A percentile compares a stretch with the other conserved stretches of the same genome.
These are phyloP conservation scores for Mortierella sp. DNA, from an alignment of 371 early-diverging fungal genomes.

Conservation along the genomic window DNA sequence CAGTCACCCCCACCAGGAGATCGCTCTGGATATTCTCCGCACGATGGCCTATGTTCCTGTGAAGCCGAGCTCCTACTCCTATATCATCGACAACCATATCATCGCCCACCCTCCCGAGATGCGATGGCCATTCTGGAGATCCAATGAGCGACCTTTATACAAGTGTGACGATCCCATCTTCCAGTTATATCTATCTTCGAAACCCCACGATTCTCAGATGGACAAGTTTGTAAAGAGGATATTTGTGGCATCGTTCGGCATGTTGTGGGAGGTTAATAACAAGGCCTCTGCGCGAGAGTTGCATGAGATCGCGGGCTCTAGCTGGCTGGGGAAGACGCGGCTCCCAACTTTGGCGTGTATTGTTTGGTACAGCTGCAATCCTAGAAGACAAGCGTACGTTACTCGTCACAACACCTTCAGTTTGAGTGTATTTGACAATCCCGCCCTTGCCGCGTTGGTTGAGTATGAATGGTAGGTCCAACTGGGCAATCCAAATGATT, in stretches of 20 bases:
- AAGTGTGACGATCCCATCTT: conserved; percentile 17
- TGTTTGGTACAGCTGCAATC: conserved; percentile 3
- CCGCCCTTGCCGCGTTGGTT: conserved; percentile 27
- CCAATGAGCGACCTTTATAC: conserved; percentile 1
- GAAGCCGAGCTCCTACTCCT: not conserved
- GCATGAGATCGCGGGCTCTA: not conserved
- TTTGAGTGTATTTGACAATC: conserved; percentile 20
- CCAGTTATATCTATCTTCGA: conserved; percentile 4
- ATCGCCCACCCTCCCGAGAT: conserved; percentile 23
- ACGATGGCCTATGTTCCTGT: conserved; percentile 16
- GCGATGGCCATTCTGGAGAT: conserved; percentile 1
- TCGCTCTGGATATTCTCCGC: not conserved
- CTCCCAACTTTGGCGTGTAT: not conserved
- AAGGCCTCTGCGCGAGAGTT: not conserved
- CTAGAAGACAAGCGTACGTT: not conserved
- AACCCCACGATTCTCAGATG: not conserved
- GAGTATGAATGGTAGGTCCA: conserved; percentile 30
- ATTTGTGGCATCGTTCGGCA: conserved; percentile 16
- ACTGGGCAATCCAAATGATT: not conserved
- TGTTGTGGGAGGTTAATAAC: conserved; percentile 13
- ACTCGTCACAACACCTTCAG: conserved; percentile 1
- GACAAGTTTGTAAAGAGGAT: conserved; percentile 15
- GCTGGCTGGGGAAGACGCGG: conserved; percentile 5
- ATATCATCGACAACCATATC: conserved; percentile 23
- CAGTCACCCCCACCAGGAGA: not conserved